Base-by-base conservation (phyloP, 2,329 filamentous ascomycete species). In the Cercospora citrullina region DNA sequence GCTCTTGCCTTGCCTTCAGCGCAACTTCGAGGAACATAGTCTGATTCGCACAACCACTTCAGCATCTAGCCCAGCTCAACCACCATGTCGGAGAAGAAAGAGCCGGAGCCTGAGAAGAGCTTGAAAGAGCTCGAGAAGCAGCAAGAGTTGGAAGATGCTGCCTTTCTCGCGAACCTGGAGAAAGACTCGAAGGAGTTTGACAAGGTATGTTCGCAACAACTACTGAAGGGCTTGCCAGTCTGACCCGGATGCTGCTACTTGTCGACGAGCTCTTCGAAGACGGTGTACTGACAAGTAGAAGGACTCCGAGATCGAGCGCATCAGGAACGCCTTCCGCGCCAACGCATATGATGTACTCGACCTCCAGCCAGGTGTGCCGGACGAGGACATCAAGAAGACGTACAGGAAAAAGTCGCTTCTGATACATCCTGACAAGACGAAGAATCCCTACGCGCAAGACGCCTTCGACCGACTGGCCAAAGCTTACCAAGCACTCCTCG, bases 341-440 rank as follows among this genome's bases (percentile, higher is more conserved):
- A 89, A 92, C 80, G 87, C 90, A 74, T 99, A 99, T 80, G 92
- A 94, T 61, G 93, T 99, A 60, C 90, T 99, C 57, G 95, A 96
- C 80, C 91, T 99, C 57, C 93, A 97, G 79, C 95, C 95, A 3
- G 95, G 95, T 77, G 93, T 98, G 21, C 89, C 95, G 65, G 94
- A 98, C 75, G 94, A 92, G 68, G 95, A 98, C 82, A 98, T 99
- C 85, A 98, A 97, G 82, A 84, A 90, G 74, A 87, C 88, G 73
- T 99, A 98, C 83, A 94, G 95, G 84, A 94, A 93, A 76, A 98
- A 97, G 81, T 99, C 95, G n/a, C 90, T 99, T 66, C 89, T 99
- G 60, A 98, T 99, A 83, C 95, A 99, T 84, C 95, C 95, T 6
- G 95, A 99, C 84, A 99, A 99, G 81, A 97, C 95, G 66, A 89